A percentile compares a stretch with the other conserved stretches of the same genome.
phyloP scores from a whole-genome alignment of 2,329 filamentous ascomycete species.

The Penicillium sp. region DNA sequence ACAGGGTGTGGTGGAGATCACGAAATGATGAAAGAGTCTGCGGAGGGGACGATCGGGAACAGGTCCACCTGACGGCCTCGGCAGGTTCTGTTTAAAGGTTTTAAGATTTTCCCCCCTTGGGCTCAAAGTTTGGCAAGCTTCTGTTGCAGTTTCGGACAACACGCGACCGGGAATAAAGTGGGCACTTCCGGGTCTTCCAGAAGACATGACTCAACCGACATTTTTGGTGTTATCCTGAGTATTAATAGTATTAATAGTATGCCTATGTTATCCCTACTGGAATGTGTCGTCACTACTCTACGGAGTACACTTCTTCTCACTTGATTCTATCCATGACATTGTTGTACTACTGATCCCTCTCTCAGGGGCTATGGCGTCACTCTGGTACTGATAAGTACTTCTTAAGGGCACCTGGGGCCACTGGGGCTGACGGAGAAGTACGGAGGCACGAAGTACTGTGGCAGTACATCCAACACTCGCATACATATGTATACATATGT shows the following conservation, averaged over 20 bases:
- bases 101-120: background rate
- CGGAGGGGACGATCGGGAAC: slow-evolving; percentile 22
- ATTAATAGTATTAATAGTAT: too few species aligned
- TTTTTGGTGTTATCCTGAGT: too few species aligned
- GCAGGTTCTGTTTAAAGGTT: slow-evolving; percentile 19
- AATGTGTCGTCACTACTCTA: too few species aligned
- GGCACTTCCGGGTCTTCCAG: slow-evolving; percentile 6
- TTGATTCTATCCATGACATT: too few species aligned
- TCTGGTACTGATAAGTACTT: background rate
- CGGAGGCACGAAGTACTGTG: background rate
- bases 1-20: slow-evolving; percentile 15
- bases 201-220: background rate
- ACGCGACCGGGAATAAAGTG: slow-evolving; percentile 21
- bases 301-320: too few species aligned
- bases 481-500: background rate
- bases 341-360: background rate
- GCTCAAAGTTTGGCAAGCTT: slow-evolving; percentile 10
- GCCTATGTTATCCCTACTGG: background rate
- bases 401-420: too few species aligned
- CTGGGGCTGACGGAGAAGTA: too few species aligned
- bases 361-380: slow-evolving; percentile 11
- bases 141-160: slow-evolving; percentile 4
- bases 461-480: background rate
- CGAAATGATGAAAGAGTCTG: slow-evolving; percentile 28
- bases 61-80: slow-evolving; percentile 36